Base-by-base conservation (phyloP, 805 yeast genomes). In the Nakazawaea ambrosiae region DNA sequence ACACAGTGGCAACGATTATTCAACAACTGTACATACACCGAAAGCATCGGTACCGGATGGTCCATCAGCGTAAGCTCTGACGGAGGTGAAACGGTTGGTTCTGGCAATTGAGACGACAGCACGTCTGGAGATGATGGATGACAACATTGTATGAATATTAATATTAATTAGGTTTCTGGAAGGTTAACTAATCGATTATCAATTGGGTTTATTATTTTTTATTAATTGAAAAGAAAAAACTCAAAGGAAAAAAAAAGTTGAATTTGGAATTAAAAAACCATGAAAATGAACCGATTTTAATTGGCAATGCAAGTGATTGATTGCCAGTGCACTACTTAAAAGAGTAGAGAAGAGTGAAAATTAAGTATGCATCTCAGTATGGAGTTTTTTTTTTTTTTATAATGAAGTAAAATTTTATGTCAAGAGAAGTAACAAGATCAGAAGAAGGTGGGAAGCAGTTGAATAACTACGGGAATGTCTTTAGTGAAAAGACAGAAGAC, bases 31-130 rank as follows among this genome's bases (percentile, higher is more conserved):
- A 64, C 72, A 49, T 52, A 67, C 73, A 51, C 74, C 67, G 65
- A 82, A 81, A 43, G 80, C 66, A 52, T 81, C 85, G 32, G 68
- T 64, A 35, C 69, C 58, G 37, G 70, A 73, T 34, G 71, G 60
- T 52, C 83, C 86, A 10, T 34, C 35, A 40, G 75, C 36, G 59
- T 61, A 64, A 46, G 50, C 49, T 53, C 72, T 65, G 45, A 53
- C 47, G 29, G 54, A 49, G 31, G 49, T 31, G 26, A 51, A 38
- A 41, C 54, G 48, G 47, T 45, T 34, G 55, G 19, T 37, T 45
- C 57, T 51, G 45, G 56, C 42, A 37, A 55, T 49, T 17, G 65
- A 45, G 34, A 58, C 47, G 39, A 58, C 39, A 38, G 62, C 62
- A 54, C 68, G 66, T 55, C 68, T 67, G 41, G 66, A 50, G 27